Evolutionary conservation across 768 basidiomycete species (phyloP).

Genomic region (Boletus reticuloceps): DNA sequence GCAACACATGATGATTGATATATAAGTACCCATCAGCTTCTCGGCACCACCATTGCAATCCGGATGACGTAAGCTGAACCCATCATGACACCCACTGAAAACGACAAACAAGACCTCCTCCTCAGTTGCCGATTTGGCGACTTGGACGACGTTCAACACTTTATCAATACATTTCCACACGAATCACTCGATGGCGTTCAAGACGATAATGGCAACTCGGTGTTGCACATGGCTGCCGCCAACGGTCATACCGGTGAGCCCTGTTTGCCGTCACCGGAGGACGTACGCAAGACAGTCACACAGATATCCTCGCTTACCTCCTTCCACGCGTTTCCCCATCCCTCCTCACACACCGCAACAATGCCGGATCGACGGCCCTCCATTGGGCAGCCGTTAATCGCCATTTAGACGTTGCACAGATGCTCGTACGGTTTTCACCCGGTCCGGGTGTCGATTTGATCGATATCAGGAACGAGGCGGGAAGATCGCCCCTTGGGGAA

Average conservation of each 20-base stretch:
- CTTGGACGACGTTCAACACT: slow-evolving; percentile 69
- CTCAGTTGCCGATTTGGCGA: slow-evolving; percentile 89
- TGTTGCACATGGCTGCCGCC: slow-evolving; percentile 83
- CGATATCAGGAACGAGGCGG: slow-evolving; percentile 71
- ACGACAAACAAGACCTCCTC: slow-evolving; percentile 70
- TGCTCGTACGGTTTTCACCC: slow-evolving; percentile 51
- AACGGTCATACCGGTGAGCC: slow-evolving; percentile 86
- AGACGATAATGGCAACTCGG: slow-evolving; percentile 77
- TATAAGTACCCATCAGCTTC: too few relatives aligned
- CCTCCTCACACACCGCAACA: slow-evolving; percentile 62
- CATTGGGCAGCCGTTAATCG: slow-evolving; percentile 91
- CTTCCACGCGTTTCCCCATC: slow-evolving; percentile 56
- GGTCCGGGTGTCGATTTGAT: slow-evolving; percentile 69
- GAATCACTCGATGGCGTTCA: slow-evolving; percentile 45
- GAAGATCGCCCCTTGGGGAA: slow-evolving; percentile 75
- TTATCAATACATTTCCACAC: slow-evolving; percentile 56
- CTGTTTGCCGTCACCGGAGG: background rate
- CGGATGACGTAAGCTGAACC: background rate
- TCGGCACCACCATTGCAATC: too few relatives aligned
- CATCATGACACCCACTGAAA: slow-evolving; percentile 29
- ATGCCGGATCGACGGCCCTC: slow-evolving; percentile 74
- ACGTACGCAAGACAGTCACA: slow-evolving; percentile 37
- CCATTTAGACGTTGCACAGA: slow-evolving; percentile 62
- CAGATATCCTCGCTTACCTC: slow-evolving; percentile 77
- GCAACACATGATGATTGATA: too few relatives aligned